A percentile compares a stretch with the other conserved stretches of the same genome.
Evolutionary conservation across 2,329 filamentous ascomycete species (phyloP).

Genomic region (Domatiomyces catenatus): DNA sequence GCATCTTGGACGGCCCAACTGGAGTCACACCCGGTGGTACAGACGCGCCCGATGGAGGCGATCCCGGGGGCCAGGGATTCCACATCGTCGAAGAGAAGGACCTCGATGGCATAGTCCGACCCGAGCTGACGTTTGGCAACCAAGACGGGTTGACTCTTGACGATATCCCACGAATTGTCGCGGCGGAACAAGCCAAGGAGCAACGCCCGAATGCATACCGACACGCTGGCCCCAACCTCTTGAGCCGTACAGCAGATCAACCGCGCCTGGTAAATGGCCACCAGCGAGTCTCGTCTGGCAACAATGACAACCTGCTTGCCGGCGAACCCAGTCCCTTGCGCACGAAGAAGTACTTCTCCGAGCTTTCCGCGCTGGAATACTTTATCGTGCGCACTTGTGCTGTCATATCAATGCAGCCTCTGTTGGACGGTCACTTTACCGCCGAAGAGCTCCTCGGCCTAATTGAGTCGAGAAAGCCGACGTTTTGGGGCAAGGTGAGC

Average conservation of each 20-base stretch:
- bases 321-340: conserved; percentile 40
- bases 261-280: conserved; percentile 52
- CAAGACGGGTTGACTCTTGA: conserved; percentile 87
- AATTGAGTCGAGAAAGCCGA: conserved; percentile 84
- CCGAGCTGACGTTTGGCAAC: conserved; percentile 73
- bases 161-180: conserved; percentile 90
- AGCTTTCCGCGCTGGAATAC: conserved; percentile 86
- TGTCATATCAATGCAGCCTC: conserved; percentile 83
- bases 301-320: conserved; percentile 27
- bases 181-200: conserved; percentile 85
- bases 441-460: conserved; percentile 82
- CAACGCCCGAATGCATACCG: conserved; percentile 69
- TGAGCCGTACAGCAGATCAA: conserved; percentile 37
- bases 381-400: conserved; percentile 94
- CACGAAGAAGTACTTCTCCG: conserved; percentile 80
- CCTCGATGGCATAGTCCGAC: conserved; percentile 50
- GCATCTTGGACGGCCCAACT: conserved; percentile 79
- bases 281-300: conserved; percentile 49
- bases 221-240: conserved; percentile 56
- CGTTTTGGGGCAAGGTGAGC: conserved; percentile 96
- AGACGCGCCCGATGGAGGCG: conserved; percentile 42
- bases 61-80: conserved; percentile 31
- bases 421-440: conserved; percentile 81
- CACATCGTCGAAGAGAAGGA: conserved; percentile 71
- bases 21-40: conserved; percentile 58